Evolutionary conservation across 805 yeast genomes (phyloP).

Genomic region (Candida awuae): DNA sequence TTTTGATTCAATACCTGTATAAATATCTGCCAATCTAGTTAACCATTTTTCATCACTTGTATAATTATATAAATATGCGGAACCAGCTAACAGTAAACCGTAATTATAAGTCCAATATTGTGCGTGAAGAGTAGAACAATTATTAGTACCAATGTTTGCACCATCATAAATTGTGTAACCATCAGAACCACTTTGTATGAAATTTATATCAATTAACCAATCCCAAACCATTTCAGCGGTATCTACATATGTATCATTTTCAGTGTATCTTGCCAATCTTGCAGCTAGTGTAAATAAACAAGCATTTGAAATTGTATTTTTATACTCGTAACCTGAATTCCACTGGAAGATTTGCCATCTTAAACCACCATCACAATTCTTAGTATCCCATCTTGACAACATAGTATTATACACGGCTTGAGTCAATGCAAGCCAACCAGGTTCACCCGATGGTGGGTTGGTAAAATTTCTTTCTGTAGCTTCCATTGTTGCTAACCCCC

Average conservation of each 20-base stretch:
- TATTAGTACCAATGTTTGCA: constrained; percentile 37
- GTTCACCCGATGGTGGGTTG: constrained; percentile 45
- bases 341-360: constrained; percentile 90
- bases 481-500: constrained; percentile 82
- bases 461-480: constrained; percentile 81
- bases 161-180: constrained; percentile 46
- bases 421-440: constrained; percentile 61
- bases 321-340: constrained; percentile 83
- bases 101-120: constrained; percentile 65
- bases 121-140: constrained; percentile 42
- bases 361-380: constrained; percentile 63
- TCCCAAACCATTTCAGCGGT: constrained; percentile 68
- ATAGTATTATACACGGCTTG: constrained; percentile 86
- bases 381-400: constrained; percentile 69
- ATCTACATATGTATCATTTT: constrained; percentile 62
- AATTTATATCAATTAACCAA: constrained; percentile 40
- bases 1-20: constrained; percentile 31
- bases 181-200: constrained; percentile 23
- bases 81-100: constrained; percentile 59
- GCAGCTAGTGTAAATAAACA: constrained; percentile 75
- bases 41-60: constrained; percentile 43
- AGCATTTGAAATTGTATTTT: constrained; percentile 84
- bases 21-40: constrained; percentile 30
- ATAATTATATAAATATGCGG: constrained; percentile 59
- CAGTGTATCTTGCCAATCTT: constrained; percentile 71